Conservation (phyloP, 192 early-diverging fungal species). For the Rhizoclosmatium sp. region DNA sequence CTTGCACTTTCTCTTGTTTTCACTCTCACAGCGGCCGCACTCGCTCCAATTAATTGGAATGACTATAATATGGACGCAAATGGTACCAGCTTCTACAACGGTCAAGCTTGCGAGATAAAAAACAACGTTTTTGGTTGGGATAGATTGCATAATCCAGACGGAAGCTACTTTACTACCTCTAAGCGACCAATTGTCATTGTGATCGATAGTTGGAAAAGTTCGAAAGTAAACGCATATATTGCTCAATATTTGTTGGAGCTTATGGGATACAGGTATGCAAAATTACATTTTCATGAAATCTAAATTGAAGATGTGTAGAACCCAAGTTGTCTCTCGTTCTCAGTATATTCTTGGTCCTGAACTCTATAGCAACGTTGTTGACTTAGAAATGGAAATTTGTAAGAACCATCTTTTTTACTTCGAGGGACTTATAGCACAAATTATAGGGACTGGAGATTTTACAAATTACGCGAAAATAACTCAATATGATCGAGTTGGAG, state of each 20-base stretch:
- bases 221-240: background rate
- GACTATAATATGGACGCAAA: background rate
- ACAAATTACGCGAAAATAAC: conserved; percentile 7
- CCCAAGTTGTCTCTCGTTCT: background rate
- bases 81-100: background rate
- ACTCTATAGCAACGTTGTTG: background rate
- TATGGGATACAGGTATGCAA: conserved; percentile 6
- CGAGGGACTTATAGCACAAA: background rate
- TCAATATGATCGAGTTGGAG: background rate
- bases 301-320: background rate
- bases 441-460: background rate
- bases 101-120: background rate
- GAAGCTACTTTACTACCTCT: background rate
- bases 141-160: background rate
- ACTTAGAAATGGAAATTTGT: background rate
- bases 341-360: background rate
- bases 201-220: conserved; percentile 3
- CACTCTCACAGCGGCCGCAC: no score
- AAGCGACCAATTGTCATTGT: conserved; percentile 7
- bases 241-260: conserved; percentile 27
- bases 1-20: no score
- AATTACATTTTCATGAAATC: no score
- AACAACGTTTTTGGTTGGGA: conserved; percentile 22
- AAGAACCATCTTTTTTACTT: background rate
- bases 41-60: no score